Evolutionary conservation across 305 asterid species (phyloP), one percentile per base, ranked within the genome.

Genomic region (Solanum hybrid): DNA sequence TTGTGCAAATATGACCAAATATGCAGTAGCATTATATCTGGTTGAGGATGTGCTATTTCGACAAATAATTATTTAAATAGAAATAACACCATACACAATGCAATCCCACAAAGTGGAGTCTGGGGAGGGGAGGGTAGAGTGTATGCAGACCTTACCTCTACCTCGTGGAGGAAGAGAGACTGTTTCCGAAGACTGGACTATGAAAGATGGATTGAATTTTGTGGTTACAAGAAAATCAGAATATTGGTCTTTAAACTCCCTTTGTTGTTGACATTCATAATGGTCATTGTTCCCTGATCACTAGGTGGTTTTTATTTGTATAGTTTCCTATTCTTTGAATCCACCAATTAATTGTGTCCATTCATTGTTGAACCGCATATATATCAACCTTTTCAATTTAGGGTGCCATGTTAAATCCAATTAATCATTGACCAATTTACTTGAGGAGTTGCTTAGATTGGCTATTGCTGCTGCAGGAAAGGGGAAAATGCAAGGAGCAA

Each of bases 401-500:
- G 51, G 77, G 35, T 85, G 88, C 12, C 74, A 57, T 57, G 86
- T 31, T 16, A 16, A 13, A 37, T 18, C 34, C 76, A 85, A 61
- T 40, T 75, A 42, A 5, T 51, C 71, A 42, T 40, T 73, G 42
- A 42, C 42, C 73, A 29, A 11, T 33, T 46, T 34, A 83, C 75
- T 75, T 24, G 39, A 34, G 37, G n/a, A 42, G 89, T 69, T 61
- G 76, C 79, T 86, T 91, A 88, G 84, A 89, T 89, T 92, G 91
- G 11, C 87, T n/a, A n/a, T n/a, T 84, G 84, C 85, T 89, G 64
- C 81, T 86, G 91, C 95, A 97, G 99, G 94, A 94, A 95, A 95
- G 99, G 91, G 99, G 98, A 87, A 96, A 92, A 89, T 86, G 86
- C 89, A 96, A 97, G 93, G 98, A 97, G 91, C 98, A 97, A 92